Conservation (phyloP, 108 stramenopile genomes). For the Heterococcus sp. region DNA sequence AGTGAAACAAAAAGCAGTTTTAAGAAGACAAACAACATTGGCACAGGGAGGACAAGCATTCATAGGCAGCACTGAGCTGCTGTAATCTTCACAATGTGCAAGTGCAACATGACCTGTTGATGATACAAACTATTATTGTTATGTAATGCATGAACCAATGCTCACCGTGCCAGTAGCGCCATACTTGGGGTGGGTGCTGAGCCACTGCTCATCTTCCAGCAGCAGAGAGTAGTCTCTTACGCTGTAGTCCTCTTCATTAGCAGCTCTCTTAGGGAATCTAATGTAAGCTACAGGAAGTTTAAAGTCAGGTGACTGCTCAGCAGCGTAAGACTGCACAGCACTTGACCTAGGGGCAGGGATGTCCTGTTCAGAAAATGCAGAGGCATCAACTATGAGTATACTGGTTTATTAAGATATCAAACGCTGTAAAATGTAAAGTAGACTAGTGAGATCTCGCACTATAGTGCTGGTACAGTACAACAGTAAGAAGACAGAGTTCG, state of each 20-base stretch:
- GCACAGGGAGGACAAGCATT: too few relatives aligned
- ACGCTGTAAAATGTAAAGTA: background rate
- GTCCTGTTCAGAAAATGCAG: background rate
- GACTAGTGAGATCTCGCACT: background rate
- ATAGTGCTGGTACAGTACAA: background rate
- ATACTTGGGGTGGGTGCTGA: slow-evolving; percentile 11
- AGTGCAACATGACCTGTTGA: too few relatives aligned
- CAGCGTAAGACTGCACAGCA: background rate
- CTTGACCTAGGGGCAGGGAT: background rate
- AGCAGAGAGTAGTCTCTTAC: slow-evolving; percentile 26
- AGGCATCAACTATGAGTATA: background rate
- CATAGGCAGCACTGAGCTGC: too few relatives aligned
- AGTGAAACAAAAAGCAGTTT: too few relatives aligned
- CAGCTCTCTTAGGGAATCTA: slow-evolving; percentile 20
- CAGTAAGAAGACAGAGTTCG: too few relatives aligned
- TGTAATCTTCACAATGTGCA: too few relatives aligned
- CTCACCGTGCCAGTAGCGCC: background rate
- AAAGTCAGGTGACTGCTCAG: slow-evolving; percentile 2
- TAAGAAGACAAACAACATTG: too few relatives aligned
- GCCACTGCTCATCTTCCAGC: slow-evolving; percentile 42
- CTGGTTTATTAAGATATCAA: too few relatives aligned
- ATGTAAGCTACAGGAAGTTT: slow-evolving; percentile 24
- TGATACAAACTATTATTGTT: too few relatives aligned
- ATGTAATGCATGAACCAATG: too few relatives aligned
- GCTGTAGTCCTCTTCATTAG: slow-evolving; percentile 12